Evolutionary conservation across 1,139 yeast genomes (phyloP), one percentile per base, ranked within the genome.

Genomic region (Magnusiomyces ingens): DNA sequence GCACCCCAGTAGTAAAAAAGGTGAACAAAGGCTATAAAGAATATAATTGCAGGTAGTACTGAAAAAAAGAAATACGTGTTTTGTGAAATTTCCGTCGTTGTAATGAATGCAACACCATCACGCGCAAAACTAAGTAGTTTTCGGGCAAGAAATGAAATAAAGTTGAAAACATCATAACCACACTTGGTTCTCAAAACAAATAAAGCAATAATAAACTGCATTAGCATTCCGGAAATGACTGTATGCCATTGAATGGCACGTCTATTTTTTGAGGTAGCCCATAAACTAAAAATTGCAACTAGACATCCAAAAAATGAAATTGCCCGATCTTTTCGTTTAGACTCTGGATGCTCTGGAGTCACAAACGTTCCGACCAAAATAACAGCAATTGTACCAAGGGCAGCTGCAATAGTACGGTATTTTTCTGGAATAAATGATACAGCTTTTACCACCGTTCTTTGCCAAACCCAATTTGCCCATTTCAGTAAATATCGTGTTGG

Each of bases 101-200:
- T 77, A 62, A 82, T 71, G 68, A 82, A 82, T 4, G 85, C 84
- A 36, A 80, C 82, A 67, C 86, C 86, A 59, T 75, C 75, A 62
- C 75, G 18, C 52, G 85, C 83, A 62, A 77, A 82, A n/a, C 81
- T 78, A 58, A 82, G 74, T 58, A 82, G 75, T 63, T 78, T 75
- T 63, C 84, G 75, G 36, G 86, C 85, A 63, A 82, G 73, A 55
- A 74, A 71, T 37, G 84, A 79, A 60, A 82, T 79, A 62, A 82
- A 82, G 68, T 80, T 78, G 71, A 82, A 82, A 57, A 82, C 73
- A 64, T 82, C 85, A 64, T 77, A 81, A 59, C 87, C 87, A 52
- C 76, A 74, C 61, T 73, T 72, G 32, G 87, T 81, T 65, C 85
- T 71, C 63, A 82, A 73, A 35, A 82, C 86, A 60, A 82, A 82